Base-by-base conservation (phyloP, 2,329 filamentous ascomycete genomes). In the Biscogniauxia mediterranea region DNA sequence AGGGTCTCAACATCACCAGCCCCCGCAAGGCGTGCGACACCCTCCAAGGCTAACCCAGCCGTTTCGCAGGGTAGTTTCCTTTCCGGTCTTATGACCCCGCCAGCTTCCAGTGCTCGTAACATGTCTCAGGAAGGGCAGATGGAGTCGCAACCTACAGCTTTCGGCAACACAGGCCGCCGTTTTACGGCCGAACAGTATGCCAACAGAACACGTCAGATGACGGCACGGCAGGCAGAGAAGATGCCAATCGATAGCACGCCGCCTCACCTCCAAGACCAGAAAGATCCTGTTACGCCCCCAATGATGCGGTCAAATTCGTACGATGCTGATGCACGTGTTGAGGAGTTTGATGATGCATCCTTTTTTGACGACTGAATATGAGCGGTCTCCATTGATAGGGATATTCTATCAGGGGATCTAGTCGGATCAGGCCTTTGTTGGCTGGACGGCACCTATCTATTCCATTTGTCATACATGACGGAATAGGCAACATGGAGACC, bases 11-110 rank as follows among this genome's bases (percentile, higher is more conserved):
- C 76, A 56, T 80, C 83, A 6, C 79, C 82, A 15, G 75, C 75
- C 1, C 63, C 73, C 9, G 72, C 69, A 42, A 74, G 72, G 55
- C 79, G 76, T 61, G 77, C 79, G 52, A 90, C 89, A 0, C 88
- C 89, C 5, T 89, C 88, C 8, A 87, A 84, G 69, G 79, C 80
- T 52, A 83, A 79, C 46, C 74, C 76, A 20, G 25, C 58, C 0
- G 75, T 79, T 3, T 81, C 87, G 1, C 82, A 85, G 58, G 85
- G 73, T 70, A 78, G 82, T 55, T 89, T 92, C 63, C 81, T 93
- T 20, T 89, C 89, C 0, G 93, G 93, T 1, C 85, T 97, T 21
- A 83, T 97, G 81, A 97, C 94, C 1, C 93, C 94, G n/a, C 94
- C 93, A 4, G 87, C 89, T 28, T 93, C 90, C 3, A 86, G 87